phyloP scores from a whole-genome alignment of 106 monocot species.

The Platanthera zijinensis region DNA sequence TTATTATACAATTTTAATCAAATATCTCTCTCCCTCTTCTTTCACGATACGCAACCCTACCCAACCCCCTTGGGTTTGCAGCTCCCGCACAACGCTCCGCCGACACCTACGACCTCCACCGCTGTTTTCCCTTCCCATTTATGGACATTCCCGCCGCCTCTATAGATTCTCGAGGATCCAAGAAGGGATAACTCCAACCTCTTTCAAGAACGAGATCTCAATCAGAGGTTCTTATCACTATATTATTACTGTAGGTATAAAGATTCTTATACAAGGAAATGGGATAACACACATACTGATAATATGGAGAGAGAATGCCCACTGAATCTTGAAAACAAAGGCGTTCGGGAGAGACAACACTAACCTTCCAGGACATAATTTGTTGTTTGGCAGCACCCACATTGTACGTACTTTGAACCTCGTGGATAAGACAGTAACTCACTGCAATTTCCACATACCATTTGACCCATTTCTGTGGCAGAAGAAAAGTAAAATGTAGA shows the following conservation, averaged over 20 bases:
- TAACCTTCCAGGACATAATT: conserved; percentile 51
- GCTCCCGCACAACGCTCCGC: no score
- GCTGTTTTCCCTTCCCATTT: no score
- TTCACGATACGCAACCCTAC: no score
- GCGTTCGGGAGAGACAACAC: background rate
- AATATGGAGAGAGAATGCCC: background rate
- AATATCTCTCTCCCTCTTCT: no score
- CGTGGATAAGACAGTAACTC: conserved; percentile 33
- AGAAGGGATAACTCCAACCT: no score
- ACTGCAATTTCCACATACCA: conserved; percentile 52
- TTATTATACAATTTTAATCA: no score
- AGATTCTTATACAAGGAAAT: background rate
- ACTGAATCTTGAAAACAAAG: background rate
- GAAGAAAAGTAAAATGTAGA: background rate
- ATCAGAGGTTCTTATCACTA: no score
- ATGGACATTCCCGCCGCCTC: no score
- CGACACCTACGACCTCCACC: no score
- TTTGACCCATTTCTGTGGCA: conserved; percentile 45
- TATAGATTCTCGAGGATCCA: no score
- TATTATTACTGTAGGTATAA: background rate
- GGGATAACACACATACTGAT: background rate
- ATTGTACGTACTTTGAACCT: conserved; percentile 28
- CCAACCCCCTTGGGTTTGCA: no score
- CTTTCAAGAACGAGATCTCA: no score
- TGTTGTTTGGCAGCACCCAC: conserved; percentile 34